Evolutionary conservation across 352 stramenopile genomes (phyloP), one percentile per base, ranked within the genome.

Genomic region (Pythium graminicola): DNA sequence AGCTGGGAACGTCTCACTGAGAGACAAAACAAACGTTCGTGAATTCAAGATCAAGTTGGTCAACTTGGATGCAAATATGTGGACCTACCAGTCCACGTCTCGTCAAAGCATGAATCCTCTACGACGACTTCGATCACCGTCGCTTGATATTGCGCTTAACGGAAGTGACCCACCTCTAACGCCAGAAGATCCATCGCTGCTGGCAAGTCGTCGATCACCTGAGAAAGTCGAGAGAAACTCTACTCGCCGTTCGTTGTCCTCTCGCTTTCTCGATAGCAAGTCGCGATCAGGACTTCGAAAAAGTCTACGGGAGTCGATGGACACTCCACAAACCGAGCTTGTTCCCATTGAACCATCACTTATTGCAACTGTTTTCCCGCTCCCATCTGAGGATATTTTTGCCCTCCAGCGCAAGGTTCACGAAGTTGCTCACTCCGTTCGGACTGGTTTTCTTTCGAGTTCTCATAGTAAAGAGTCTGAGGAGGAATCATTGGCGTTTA

Each of bases 41-140:
- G 72, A 89, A 47, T 87, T 81, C 42, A 72, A 73, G 46, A 72
- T 89, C 33, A 82, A 87, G 54, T 33, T 89, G 28, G 61, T 74
- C 4, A 86, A 85, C 40, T 60, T 89, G 40, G 79, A 89, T 47
- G 79, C 74, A 1, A 86, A 84, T 46, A 80, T 89, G 16, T 89
- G 79, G 79, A 82, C 65, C 8, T 82, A 84, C 32, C 70, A 75
- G 49, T 4, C 49, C 8, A 22, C 32, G 0, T 24, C 47, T n/a
- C 47, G 47, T 0, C 28, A 33, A 16, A 54, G 32, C 28, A 51
- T 45, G 24, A 52, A 56, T 38, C 44, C 55, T 19, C 46, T 56
- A 9, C 35, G 41, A 10, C 40, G 48, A 5, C 35, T 63, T 17
- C 46, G 48, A 8, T 46, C 38, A 4, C 47, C 46, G 40, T 54